phyloP scores from a whole-genome alignment of 768 basidiomycete species.

The Pleurotus salmoneostramineus region DNA sequence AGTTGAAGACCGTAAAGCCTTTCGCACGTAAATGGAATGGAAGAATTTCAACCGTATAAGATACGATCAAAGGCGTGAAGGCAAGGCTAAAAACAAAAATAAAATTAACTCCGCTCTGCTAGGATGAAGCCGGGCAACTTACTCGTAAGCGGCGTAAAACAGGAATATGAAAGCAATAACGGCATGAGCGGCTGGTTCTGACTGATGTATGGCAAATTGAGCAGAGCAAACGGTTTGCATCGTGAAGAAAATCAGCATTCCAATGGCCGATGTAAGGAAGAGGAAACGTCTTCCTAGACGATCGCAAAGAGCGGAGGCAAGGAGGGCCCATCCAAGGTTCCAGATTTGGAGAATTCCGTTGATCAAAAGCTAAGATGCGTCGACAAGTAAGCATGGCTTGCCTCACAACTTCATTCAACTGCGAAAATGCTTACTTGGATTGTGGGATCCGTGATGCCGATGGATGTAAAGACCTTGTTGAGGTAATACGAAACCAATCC shows the following conservation, averaged over 20 bases:
- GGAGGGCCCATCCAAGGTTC: constrained; percentile 64
- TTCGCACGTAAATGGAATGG: no score
- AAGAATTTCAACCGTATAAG: no score
- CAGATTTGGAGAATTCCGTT: constrained; percentile 84
- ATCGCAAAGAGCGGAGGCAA: constrained; percentile 60
- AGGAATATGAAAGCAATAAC: constrained; percentile 60
- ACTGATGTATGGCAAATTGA: constrained; percentile 12
- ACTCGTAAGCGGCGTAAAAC: constrained; percentile 54
- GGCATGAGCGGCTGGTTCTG: constrained; percentile 37
- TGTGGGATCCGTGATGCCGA: constrained; percentile 58
- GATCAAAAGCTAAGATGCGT: constrained; percentile 67
- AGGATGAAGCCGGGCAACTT: constrained; percentile 10
- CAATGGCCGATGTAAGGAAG: constrained; percentile 43
- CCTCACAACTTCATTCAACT: background rate
- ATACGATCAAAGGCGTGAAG: no score
- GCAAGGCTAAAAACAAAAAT: no score
- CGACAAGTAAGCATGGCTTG: constrained; percentile 26
- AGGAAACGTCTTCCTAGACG: constrained; percentile 62
- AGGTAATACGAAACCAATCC: constrained; percentile 85
- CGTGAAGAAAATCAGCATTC: constrained; percentile 45
- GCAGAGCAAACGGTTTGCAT: constrained; percentile 45
- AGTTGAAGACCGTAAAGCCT: no score
- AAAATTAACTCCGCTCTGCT: no score
- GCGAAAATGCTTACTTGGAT: constrained; percentile 34
- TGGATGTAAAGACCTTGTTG: constrained; percentile 62